Percentiles rank a stretch among this genome's conserved stretches.
These are phyloP conservation scores for Forsythia viridissima DNA, from an alignment of 257 asterid genomes.

Conservation along the genomic window DNA sequence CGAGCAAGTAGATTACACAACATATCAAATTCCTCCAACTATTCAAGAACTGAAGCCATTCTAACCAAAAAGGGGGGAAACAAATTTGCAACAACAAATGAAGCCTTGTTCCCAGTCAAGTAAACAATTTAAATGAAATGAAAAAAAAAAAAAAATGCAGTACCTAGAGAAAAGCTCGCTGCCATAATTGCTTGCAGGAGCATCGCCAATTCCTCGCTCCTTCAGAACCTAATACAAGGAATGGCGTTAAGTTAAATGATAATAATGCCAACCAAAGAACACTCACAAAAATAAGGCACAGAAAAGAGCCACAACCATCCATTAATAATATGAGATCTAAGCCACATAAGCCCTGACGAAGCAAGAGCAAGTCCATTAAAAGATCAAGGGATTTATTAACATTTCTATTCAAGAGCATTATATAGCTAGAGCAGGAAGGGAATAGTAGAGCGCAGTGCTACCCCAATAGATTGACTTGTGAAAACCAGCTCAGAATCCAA, in stretches of 20 bases:
- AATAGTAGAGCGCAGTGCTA: background rate
- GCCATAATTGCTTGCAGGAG: constrained; percentile 44
- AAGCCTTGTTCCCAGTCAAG: background rate
- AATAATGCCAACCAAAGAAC: constrained; percentile 13
- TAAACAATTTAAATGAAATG: background rate
- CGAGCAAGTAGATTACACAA: background rate
- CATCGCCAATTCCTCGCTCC: constrained; percentile 66
- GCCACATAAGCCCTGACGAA: background rate
- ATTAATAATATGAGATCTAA: background rate
- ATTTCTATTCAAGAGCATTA: constrained; percentile 1
- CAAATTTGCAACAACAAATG: background rate
- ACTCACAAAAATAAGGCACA: constrained; percentile 8
- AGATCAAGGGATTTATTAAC: background rate
- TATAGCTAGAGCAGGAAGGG: background rate
- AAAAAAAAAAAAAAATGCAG: constrained; percentile 12
- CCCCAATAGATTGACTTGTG: constrained; percentile 2
- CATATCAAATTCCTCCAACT: background rate
- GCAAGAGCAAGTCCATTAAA: constrained; percentile 17
- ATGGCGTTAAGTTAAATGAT: background rate
- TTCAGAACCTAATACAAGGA: constrained; percentile 58
- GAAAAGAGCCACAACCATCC: constrained; percentile 14
- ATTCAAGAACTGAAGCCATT: background rate
- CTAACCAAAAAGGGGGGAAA: background rate
- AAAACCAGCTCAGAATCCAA: background rate
- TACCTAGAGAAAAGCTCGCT: constrained; percentile 60